Conservation (phyloP, 1,284 basidiomycete species). For the Uromyces viciae-fabae region DNA sequence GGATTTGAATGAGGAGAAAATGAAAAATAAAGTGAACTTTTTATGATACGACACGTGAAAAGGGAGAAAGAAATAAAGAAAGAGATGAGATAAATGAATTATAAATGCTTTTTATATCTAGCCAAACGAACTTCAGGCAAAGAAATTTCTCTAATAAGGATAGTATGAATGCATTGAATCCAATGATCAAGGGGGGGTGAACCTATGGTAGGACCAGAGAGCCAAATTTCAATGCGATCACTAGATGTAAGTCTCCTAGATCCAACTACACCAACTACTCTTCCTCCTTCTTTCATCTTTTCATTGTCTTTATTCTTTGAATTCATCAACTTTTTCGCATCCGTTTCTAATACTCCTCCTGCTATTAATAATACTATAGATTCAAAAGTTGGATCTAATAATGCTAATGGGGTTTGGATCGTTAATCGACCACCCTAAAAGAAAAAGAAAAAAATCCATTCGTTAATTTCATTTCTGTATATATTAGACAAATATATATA, state of each 20-base stretch:
- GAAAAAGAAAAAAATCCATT: neutral
- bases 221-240: conserved; percentile 42
- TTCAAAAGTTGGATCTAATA: conserved; percentile 35
- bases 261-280: conserved; percentile 32
- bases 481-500: neutral
- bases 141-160: conserved; percentile 6
- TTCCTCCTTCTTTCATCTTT: neutral
- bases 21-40: neutral
- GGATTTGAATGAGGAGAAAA: neutral
- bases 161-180: conserved; percentile 18
- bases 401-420: conserved; percentile 1
- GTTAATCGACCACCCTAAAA: conserved; percentile 36
- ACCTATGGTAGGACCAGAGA: conserved; percentile 2
- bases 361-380: conserved; percentile 33
- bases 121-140: neutral
- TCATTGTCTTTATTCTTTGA: neutral
- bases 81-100: neutral
- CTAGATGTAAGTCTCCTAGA: conserved; percentile 4
- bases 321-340: conserved; percentile 11
- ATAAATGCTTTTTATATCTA: conserved; percentile 35
- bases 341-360: conserved; percentile 36
- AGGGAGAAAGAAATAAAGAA: neutral
- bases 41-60: neutral
- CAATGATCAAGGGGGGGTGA: conserved; percentile 15
- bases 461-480: neutral